These are phyloP conservation scores for Pseudocercospora fuligena DNA, from an alignment of 2,329 filamentous ascomycete species.

Conservation along the genomic window DNA sequence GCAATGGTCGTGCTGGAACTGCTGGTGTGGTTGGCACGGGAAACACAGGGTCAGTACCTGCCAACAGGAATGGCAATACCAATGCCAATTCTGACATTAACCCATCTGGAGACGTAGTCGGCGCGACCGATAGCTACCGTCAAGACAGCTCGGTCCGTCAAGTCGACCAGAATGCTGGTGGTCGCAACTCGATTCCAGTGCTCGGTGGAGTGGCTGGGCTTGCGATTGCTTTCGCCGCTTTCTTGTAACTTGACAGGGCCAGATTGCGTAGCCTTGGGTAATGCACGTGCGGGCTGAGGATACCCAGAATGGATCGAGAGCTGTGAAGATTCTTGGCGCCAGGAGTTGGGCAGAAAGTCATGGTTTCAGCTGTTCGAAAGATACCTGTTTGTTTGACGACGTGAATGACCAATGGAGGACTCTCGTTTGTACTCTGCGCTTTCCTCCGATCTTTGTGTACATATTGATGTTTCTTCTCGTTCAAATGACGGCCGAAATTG, in stretches of 20 bases:
- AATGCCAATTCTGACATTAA: background rate
- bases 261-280: background rate
- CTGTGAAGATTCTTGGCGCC: background rate
- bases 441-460: background rate
- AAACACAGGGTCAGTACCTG: background rate
- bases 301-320: background rate
- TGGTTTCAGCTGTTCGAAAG: background rate
- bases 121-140: background rate
- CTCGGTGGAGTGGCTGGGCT: conserved; percentile 10
- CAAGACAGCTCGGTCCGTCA: background rate
- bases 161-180: conserved; percentile 12
- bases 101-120: background rate
- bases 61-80: background rate
- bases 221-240: conserved; percentile 15
- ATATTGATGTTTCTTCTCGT: background rate
- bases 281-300: background rate
- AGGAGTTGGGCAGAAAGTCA: background rate
- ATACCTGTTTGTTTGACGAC: background rate
- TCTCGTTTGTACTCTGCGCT: background rate
- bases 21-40: background rate
- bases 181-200: conserved; percentile 12
- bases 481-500: background rate
- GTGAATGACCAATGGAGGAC: background rate
- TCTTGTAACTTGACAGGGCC: conserved; percentile 3
- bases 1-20: background rate